Conservation (phyloP, 2,329 filamentous ascomycete species). For the Sarocladium brachiariae region DNA sequence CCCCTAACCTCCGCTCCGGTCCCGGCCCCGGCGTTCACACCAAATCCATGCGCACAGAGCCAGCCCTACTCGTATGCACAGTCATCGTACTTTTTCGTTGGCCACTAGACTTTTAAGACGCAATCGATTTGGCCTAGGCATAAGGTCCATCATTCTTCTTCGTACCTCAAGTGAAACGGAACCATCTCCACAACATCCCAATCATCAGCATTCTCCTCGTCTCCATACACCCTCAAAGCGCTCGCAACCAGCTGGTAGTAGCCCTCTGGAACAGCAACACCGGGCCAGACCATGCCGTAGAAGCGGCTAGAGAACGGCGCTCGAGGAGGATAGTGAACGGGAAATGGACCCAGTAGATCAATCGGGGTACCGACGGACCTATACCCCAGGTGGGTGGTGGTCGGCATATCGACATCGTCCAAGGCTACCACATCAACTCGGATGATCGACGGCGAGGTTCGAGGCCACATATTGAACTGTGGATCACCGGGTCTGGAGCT, state of each 20-base stretch:
- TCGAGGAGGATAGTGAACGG: not conserved
- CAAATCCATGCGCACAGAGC: too few relatives aligned
- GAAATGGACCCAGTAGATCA: not conserved
- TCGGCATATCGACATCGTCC: not conserved
- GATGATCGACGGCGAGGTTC: not conserved
- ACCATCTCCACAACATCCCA: slow-evolving; percentile 2
- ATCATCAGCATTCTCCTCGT: not conserved
- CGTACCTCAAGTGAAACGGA: not conserved
- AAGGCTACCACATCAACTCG: not conserved
- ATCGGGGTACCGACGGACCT: not conserved
- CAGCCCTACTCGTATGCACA: not conserved
- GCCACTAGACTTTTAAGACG: too few relatives aligned
- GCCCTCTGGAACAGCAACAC: not conserved
- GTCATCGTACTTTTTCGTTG: too few relatives aligned
- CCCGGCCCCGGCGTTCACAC: not conserved
- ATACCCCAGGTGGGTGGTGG: not conserved
- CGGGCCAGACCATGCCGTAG: not conserved
- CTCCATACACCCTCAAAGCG: not conserved
- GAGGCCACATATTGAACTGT: not conserved
- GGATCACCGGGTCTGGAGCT: not conserved
- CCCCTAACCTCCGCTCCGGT: not conserved
- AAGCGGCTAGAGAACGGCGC: not conserved
- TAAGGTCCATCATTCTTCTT: not conserved
- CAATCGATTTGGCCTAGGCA: too few relatives aligned
- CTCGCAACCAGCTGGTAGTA: not conserved